Evolutionary conservation across 2,329 filamentous ascomycete genomes (phyloP).

Genomic region (Penicillium carneum): DNA sequence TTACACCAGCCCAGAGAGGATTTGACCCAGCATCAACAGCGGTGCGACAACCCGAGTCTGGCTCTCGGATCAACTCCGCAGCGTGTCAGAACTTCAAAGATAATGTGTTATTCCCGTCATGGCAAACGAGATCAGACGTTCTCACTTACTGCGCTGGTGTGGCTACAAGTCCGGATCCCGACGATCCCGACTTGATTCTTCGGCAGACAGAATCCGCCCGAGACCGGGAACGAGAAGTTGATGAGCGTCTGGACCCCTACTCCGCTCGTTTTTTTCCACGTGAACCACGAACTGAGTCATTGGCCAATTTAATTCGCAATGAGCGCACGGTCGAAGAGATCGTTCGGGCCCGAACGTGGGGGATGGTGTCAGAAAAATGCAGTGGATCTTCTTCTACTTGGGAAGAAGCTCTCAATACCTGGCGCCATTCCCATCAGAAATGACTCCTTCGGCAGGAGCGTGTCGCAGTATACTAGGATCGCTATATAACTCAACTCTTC

Average conservation of each 20-base stretch:
- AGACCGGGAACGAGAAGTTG: constrained; percentile 75
- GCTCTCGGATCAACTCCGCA: constrained; percentile 62
- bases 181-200: constrained; percentile 78
- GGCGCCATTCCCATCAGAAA: constrained; percentile 58
- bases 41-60: constrained; percentile 62
- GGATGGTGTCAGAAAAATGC: constrained; percentile 77
- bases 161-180: constrained; percentile 83
- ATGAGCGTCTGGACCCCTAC: constrained; percentile 92
- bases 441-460: constrained; percentile 6
- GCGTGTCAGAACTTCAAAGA: constrained; percentile 78
- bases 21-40: constrained; percentile 84
- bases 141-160: constrained; percentile 89
- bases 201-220: constrained; percentile 73
- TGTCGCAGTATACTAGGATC: background rate
- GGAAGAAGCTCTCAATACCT: constrained; percentile 70
- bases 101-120: constrained; percentile 82
- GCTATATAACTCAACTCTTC: constrained; percentile 16
- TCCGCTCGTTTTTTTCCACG: constrained; percentile 77
- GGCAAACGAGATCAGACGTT: constrained; percentile 82
- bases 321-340: constrained; percentile 78
- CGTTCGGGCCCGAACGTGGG: constrained; percentile 82
- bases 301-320: constrained; percentile 74
- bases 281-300: constrained; percentile 79
- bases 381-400: constrained; percentile 65
- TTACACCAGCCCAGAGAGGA: constrained; percentile 72